Evolutionary conservation across 2,329 filamentous ascomycete genomes (phyloP), one percentile per base, ranked within the genome.

Genomic region (Venturia oleaginea): DNA sequence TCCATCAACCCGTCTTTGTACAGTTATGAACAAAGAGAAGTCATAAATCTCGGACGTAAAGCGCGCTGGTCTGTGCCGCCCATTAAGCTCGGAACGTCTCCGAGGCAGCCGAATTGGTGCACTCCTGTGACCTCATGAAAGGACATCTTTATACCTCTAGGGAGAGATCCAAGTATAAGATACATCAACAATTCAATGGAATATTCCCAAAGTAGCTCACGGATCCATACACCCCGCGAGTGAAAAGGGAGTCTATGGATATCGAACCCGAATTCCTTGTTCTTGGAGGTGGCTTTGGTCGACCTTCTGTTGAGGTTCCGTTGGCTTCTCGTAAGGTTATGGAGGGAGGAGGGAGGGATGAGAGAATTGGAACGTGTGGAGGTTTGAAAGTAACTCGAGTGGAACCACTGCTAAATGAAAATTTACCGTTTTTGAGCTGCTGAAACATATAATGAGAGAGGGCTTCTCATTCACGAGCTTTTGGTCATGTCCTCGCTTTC

Each of bases 201-300:
- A 62, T 68, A n/a, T 67, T 73, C 4, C 64, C 67, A 6, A 67
- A 68, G 37, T 72, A 70, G 55, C 59, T 72, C 27, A 69, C 68
- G 24, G 72, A 73, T 42, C 71, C 71, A 24, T 72, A 71, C 8
- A 68, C 71, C 59, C 68, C 70, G 13, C 68, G 69, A 2, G 70
- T 71, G 34, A 55, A 66, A 38, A 67, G 72, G 19, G 70, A 71
- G 15, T 67, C 71, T 3, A 66, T 73, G 17, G 64, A 70, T n/a
- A 71, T 71, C 65, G 69, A 72, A 19, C 27, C 48, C 60, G 70
- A 68, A 67, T 51, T 72, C 30, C 66, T 76, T 19, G 76, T 81
- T 38, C 68, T 79, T 13, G 79, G 80, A 13, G 78, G 75, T 8
- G 80, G 79, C 1, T 79, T 74, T 67, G 76, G 75, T 11, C 79